Evolutionary conservation across 495 filamentous ascomycete genomes (phyloP).

Genomic region (Terfezia claveryi): DNA sequence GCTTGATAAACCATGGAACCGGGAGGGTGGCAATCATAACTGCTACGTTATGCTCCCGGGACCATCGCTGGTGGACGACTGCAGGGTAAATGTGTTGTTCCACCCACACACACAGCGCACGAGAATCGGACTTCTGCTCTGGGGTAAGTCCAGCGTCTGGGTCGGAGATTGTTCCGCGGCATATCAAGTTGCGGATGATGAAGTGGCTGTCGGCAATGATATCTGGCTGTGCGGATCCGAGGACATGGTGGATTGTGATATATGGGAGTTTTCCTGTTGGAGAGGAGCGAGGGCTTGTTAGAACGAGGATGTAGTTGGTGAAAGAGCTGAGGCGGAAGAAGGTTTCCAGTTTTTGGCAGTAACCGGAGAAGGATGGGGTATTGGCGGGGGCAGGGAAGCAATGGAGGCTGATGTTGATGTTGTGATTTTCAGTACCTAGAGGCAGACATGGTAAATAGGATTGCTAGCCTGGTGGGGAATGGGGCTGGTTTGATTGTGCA

Average conservation of each 20-base stretch:
- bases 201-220: constrained; percentile 7
- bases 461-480: too few species aligned
- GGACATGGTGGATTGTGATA: constrained; percentile 3
- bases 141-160: too few species aligned
- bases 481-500: too few species aligned
- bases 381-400: constrained; percentile 1
- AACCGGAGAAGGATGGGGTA: constrained; percentile 4
- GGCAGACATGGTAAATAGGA: too few species aligned
- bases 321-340: constrained; percentile 4
- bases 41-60: neutral
- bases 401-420: constrained; percentile 3
- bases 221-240: neutral
- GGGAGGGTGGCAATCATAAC: neutral
- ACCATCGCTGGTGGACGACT: neutral
- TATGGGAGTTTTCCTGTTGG: constrained; percentile 11
- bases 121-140: too few species aligned
- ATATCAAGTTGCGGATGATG: neutral
- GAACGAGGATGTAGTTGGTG: constrained; percentile 3
- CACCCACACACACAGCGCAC: too few species aligned
- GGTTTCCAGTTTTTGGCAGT: constrained; percentile 10
- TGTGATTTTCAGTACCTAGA: too few species aligned
- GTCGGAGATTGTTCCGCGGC: too few species aligned
- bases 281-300: neutral
- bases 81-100: too few species aligned
- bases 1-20: neutral